phyloP scores from a whole-genome alignment of 257 asterid species.

The Capsicum rhomboideum region DNA sequence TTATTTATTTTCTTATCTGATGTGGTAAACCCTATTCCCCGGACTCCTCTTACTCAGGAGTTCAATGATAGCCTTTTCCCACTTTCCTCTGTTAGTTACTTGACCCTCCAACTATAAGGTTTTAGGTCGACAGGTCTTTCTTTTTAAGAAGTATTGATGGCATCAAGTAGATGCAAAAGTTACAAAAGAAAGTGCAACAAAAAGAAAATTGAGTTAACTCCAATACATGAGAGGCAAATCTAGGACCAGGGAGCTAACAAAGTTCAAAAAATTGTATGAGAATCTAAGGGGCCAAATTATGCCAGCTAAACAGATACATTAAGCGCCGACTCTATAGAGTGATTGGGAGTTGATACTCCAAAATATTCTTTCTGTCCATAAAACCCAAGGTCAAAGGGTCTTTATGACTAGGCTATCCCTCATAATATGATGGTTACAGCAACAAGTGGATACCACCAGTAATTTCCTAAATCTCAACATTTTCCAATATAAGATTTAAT shows the following conservation, averaged over 20 bases:
- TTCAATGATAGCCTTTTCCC: background rate
- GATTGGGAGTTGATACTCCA: background rate
- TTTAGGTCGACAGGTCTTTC: background rate
- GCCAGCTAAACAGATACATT: background rate
- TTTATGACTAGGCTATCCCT: background rate
- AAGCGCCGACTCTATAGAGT: background rate
- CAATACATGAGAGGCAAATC: background rate
- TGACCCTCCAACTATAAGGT: background rate
- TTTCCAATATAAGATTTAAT: background rate
- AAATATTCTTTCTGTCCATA: background rate
- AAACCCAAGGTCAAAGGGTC: background rate
- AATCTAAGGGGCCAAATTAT: background rate
- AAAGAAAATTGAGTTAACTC: background rate
- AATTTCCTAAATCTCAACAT: background rate
- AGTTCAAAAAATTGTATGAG: background rate
- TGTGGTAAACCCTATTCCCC: background rate
- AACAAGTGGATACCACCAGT: background rate
- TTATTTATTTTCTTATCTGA: background rate
- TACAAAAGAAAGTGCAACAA: background rate
- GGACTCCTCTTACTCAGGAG: background rate
- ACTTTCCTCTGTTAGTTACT: background rate
- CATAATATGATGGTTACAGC: background rate
- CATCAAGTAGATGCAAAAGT: background rate
- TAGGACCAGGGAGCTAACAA: background rate
- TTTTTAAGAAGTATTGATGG: background rate